phyloP scores from a whole-genome alignment of 2,329 filamentous ascomycete genomes.

The Chaetomium globosum region DNA sequence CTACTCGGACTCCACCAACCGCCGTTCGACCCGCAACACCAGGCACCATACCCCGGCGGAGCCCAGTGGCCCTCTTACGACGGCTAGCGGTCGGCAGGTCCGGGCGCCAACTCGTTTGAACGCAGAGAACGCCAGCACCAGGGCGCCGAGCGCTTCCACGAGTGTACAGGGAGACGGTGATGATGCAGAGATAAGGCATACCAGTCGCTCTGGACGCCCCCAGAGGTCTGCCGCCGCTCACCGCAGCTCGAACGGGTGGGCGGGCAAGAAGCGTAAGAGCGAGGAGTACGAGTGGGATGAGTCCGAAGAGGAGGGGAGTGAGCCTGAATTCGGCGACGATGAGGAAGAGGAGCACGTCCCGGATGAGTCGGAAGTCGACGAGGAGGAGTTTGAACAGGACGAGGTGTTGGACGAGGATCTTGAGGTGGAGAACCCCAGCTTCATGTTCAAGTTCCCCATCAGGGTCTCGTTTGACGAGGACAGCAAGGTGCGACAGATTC shows the following conservation, averaged over 20 bases:
- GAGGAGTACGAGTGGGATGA: slow-evolving; percentile 63
- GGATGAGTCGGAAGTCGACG: slow-evolving; percentile 59
- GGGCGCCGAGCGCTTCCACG: slow-evolving; percentile 50
- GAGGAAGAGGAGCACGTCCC: slow-evolving; percentile 69
- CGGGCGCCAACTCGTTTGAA: slow-evolving; percentile 68
- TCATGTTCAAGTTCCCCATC: slow-evolving; percentile 74
- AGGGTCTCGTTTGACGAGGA: slow-evolving; percentile 47
- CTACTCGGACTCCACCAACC: slow-evolving; percentile 58
- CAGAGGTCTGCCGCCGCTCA: slow-evolving; percentile 55
- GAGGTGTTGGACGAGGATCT: slow-evolving; percentile 58
- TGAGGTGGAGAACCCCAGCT: slow-evolving; percentile 50
- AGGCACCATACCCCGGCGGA: slow-evolving; percentile 74
- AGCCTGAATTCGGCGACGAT: slow-evolving; percentile 75
- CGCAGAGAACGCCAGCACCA: slow-evolving; percentile 56
- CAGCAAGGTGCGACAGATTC: slow-evolving; percentile 41
- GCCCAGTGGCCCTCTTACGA: slow-evolving; percentile 63
- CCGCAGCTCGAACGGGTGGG: slow-evolving; percentile 55
- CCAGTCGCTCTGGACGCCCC: slow-evolving; percentile 53
- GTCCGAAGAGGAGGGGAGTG: slow-evolving; percentile 67
- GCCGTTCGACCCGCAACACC: slow-evolving; percentile 76
- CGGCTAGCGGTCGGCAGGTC: slow-evolving; percentile 85
- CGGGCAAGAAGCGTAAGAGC: slow-evolving; percentile 46
- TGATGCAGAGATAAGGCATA: slow-evolving; percentile 43
- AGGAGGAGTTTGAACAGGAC: slow-evolving; percentile 56
- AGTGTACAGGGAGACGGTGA: slow-evolving; percentile 53